Percentiles rank a stretch among this genome's conserved stretches.
Conservation (phyloP, 805 yeast genomes). For the Debaryomyces maramus region DNA sequence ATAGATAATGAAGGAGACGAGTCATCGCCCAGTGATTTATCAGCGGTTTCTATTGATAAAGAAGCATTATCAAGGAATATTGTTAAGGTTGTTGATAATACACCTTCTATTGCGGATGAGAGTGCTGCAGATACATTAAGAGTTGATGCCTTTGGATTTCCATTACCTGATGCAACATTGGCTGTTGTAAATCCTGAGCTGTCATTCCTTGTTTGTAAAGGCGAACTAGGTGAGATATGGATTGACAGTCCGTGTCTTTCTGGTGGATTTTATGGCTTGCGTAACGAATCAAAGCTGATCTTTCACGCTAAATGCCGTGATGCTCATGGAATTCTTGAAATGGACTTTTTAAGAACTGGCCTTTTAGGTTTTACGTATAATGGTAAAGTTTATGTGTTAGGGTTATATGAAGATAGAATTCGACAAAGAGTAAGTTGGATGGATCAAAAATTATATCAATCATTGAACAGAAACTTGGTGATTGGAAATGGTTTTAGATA, state of each 20-base stretch:
- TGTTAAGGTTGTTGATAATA: slow-evolving; percentile 63
- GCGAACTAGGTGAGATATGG: slow-evolving; percentile 96
- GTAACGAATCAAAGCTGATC: slow-evolving; percentile 64
- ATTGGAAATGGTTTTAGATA: slow-evolving; percentile 50
- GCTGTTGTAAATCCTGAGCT: slow-evolving; percentile 96
- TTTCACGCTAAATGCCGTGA: slow-evolving; percentile 83
- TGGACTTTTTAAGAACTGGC: slow-evolving; percentile 88
- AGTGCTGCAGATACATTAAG: slow-evolving; percentile 46
- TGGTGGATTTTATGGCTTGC: slow-evolving; percentile 82
- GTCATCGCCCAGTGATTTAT: slow-evolving; percentile 37
- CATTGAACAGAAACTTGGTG: slow-evolving; percentile 30
- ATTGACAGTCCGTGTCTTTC: slow-evolving; percentile 90
- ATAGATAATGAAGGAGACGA: slow-evolving; percentile 39
- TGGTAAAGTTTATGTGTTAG: slow-evolving; percentile 86
- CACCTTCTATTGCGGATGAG: slow-evolving; percentile 52
- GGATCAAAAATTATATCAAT: slow-evolving; percentile 45
- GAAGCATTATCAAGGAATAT: slow-evolving; percentile 70
- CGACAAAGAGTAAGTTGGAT: slow-evolving; percentile 73
- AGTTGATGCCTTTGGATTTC: slow-evolving; percentile 91
- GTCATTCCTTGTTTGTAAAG: slow-evolving; percentile 64
- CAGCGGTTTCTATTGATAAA: slow-evolving; percentile 72
- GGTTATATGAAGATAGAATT: slow-evolving; percentile 88
- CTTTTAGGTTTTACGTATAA: slow-evolving; percentile 82
- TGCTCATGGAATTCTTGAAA: slow-evolving; percentile 64
- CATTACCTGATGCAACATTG: slow-evolving; percentile 88